Conservation (phyloP, 2,329 filamentous ascomycete species). For the Colletotrichum incanum region DNA sequence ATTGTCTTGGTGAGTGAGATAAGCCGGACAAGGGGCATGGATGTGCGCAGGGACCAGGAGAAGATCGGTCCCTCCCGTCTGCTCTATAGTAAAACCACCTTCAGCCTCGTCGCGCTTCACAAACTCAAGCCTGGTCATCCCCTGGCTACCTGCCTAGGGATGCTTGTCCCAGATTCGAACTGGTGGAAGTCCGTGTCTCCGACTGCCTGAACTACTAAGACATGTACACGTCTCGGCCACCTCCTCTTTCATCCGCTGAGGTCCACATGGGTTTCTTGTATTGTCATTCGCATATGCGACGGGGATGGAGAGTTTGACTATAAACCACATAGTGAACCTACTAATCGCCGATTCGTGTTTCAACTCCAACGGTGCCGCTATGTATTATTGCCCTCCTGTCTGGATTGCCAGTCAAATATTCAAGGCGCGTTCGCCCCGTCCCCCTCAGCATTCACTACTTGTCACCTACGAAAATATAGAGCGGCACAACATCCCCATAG, state of each 20-base stretch:
- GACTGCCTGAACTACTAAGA: neutral
- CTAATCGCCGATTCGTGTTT: neutral
- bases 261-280: neutral
- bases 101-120: constrained; percentile 18
- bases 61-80: neutral
- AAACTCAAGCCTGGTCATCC: neutral
- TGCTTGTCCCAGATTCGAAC: neutral
- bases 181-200: neutral
- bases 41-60: constrained; percentile 21
- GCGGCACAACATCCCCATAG: neutral
- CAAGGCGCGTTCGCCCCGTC: neutral
- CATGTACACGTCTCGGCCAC: neutral
- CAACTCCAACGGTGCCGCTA: no score
- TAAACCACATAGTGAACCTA: constrained; percentile 1
- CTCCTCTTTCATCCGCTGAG: neutral
- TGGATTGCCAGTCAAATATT: no score
- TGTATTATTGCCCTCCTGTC: no score
- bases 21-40: constrained; percentile 22
- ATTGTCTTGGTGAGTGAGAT: constrained; percentile 7
- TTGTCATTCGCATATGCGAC: neutral
- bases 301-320: neutral
- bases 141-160: neutral
- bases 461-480: neutral
- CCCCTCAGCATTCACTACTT: neutral
- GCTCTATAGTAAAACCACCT: neutral